phyloP scores from a whole-genome alignment of 2,329 filamentous ascomycete genomes.

The Colletotrichum gloeosporioides region DNA sequence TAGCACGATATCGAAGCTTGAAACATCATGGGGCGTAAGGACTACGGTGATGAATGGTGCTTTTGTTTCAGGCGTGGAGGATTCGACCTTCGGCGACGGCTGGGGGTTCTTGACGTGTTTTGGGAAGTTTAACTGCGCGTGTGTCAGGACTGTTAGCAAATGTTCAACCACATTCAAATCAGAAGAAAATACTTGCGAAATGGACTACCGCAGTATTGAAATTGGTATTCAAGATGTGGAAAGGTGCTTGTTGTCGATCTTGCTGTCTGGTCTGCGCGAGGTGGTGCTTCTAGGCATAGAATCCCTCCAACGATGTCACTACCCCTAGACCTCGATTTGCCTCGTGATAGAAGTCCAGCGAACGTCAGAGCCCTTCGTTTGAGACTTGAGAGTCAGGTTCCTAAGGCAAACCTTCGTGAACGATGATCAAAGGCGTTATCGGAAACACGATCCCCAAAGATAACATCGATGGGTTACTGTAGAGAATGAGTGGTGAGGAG shows the following conservation, averaged over 20 bases:
- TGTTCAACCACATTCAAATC: fast-evolving
- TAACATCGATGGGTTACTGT: background rate
- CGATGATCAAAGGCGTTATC: background rate
- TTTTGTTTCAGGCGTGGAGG: fast-evolving
- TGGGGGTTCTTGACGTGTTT: background rate
- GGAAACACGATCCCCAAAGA: background rate
- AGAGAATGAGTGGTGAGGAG: background rate
- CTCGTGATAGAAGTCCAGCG: background rate
- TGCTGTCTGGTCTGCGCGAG: background rate
- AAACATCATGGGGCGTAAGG: fast-evolving
- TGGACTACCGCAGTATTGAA: background rate
- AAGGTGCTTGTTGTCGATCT: fast-evolving
- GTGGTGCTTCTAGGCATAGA: background rate
- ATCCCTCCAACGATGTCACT: fast-evolving
- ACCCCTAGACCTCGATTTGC: background rate
- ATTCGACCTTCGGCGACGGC: background rate
- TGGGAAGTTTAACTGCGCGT: background rate
- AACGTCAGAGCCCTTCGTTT: background rate
- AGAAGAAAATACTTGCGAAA: background rate
- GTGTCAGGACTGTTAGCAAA: background rate
- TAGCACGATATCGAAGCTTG: background rate
- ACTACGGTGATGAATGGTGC: fast-evolving
- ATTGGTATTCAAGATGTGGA: fast-evolving
- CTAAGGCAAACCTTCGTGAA: fast-evolving
- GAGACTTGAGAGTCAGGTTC: background rate